Conservation (phyloP, 2,329 filamentous ascomycete species). For the Daldinia eschscholtzii region DNA sequence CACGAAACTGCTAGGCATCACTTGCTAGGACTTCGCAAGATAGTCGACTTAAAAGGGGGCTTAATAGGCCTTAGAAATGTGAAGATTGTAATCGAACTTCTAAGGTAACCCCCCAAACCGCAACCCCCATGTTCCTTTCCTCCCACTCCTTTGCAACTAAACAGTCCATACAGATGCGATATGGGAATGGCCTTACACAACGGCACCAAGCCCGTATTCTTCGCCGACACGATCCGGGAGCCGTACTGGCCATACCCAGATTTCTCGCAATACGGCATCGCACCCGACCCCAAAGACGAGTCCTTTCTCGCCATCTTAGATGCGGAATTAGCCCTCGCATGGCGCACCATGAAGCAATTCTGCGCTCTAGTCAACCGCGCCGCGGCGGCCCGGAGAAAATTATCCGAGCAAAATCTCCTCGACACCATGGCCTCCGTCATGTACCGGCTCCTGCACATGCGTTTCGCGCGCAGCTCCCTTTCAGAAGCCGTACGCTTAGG, state of each 20-base stretch:
- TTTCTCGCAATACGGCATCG: background rate
- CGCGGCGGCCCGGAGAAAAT: conserved; percentile 33
- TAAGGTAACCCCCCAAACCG: conserved; percentile 34
- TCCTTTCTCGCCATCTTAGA: conserved; percentile 27
- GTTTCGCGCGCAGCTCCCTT: conserved; percentile 43
- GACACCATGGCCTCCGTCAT: conserved; percentile 55
- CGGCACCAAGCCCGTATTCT: conserved; percentile 40
- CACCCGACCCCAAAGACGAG: background rate
- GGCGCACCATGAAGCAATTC: conserved; percentile 46
- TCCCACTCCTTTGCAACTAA: background rate
- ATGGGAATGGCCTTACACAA: conserved; percentile 36
- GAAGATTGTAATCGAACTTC: conserved; percentile 54
- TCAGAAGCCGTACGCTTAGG: conserved; percentile 57
- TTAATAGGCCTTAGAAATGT: conserved; percentile 50
- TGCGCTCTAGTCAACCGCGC: conserved; percentile 48
- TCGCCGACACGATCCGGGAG: conserved; percentile 19
- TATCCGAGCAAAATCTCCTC: conserved; percentile 41
- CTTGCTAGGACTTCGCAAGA: conserved; percentile 54
- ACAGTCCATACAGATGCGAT: conserved; percentile 30
- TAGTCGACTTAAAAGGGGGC: conserved; percentile 56
- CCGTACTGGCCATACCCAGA: conserved; percentile 33
- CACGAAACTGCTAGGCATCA: conserved; percentile 50
- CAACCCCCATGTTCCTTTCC: background rate
- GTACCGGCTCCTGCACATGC: conserved; percentile 56
- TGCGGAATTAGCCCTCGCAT: conserved; percentile 38